These are phyloP conservation scores for Syzygium malaccense DNA, from an alignment of 441 rosid genomes.

Conservation along the genomic window DNA sequence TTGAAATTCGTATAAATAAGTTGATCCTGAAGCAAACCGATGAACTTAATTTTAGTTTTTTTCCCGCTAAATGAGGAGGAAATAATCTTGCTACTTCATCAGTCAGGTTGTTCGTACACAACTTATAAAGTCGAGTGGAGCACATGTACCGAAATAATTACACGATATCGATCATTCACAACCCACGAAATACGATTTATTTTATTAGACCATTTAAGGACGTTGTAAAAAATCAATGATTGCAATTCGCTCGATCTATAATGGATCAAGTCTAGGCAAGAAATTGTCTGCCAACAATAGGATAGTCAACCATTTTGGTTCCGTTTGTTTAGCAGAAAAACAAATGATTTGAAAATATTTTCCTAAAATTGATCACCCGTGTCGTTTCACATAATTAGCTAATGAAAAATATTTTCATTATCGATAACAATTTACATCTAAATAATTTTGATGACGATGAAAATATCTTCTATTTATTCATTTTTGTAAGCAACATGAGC, in stretches of 20 bases:
- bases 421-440: neutral
- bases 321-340: neutral
- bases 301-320: neutral
- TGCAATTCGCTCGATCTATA: neutral
- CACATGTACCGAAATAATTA: neutral
- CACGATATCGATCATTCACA: neutral
- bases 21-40: fast-evolving
- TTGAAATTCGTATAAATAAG: neutral
- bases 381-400: fast-evolving
- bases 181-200: neutral
- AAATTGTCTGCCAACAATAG: neutral
- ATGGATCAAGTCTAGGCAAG: neutral
- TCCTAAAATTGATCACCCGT: neutral
- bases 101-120: neutral
- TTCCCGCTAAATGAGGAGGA: neutral
- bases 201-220: neutral
- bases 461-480: neutral
- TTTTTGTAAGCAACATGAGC: fast-evolving
- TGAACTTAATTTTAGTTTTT: neutral
- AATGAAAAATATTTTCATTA: neutral
- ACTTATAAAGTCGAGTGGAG: neutral
- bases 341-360: neutral
- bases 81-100: neutral
- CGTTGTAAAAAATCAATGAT: neutral
- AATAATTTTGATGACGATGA: neutral